Evolutionary conservation across 257 asterid species (phyloP).

Genomic region (Voacanga thouarsii): DNA sequence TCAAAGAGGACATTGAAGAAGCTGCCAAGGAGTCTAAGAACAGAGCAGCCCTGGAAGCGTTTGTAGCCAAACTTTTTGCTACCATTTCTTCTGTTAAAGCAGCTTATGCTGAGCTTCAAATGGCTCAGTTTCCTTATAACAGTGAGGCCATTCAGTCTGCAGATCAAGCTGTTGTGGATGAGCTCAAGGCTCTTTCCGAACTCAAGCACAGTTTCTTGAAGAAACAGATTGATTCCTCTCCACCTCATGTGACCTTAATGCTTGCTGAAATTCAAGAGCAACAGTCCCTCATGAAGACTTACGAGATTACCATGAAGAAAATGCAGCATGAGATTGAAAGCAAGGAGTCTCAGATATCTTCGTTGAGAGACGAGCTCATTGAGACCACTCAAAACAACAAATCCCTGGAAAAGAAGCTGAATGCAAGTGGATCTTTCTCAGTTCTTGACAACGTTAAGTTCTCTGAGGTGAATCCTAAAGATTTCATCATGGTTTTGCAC

Average conservation of each 20-base stretch:
- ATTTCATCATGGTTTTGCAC: constrained; percentile 65
- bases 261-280: constrained; percentile 95
- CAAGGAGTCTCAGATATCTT: constrained; percentile 34
- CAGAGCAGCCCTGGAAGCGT: constrained; percentile 82
- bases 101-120: constrained; percentile 90
- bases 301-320: constrained; percentile 92
- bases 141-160: constrained; percentile 66
- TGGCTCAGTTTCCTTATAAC: constrained; percentile 94
- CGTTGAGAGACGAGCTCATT: constrained; percentile 27
- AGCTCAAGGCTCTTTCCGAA: constrained; percentile 70
- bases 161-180: constrained; percentile 85
- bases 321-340: constrained; percentile 69
- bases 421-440: constrained; percentile 76
- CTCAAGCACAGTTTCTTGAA: constrained; percentile 63
- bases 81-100: constrained; percentile 79
- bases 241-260: constrained; percentile 86
- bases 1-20: constrained; percentile 50
- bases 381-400: constrained; percentile 39
- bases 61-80: constrained; percentile 88
- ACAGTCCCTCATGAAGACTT: constrained; percentile 88
- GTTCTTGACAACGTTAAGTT: constrained; percentile 58
- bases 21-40: constrained; percentile 43
- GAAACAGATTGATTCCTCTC: constrained; percentile 71
- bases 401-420: constrained; percentile 59
- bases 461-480: constrained; percentile 46